phyloP scores from a whole-genome alignment of 768 basidiomycete genomes.

The Xerocomus potaroensis region DNA sequence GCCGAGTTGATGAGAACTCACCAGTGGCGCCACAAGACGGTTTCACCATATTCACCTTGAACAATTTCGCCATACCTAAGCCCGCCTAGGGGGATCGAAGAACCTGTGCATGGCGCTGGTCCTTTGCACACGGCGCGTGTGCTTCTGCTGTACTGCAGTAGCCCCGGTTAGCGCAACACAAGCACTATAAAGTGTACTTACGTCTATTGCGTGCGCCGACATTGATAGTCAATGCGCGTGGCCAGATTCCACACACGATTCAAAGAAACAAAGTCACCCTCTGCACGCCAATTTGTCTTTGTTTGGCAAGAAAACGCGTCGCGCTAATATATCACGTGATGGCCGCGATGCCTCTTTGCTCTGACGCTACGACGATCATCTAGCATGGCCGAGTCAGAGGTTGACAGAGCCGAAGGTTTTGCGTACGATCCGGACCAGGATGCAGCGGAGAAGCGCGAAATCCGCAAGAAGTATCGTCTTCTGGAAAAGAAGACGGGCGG shows the following conservation, averaged over 20 bases:
- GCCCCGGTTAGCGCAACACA: conserved; percentile 5
- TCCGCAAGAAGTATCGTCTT: conserved; percentile 70
- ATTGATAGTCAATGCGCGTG: conserved; percentile 2
- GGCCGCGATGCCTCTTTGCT: conserved; percentile 3
- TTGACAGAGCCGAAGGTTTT: conserved; percentile 26
- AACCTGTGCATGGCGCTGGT: conserved; percentile 52
- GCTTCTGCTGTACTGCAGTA: conserved; percentile 67
- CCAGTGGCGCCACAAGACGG: conserved; percentile 77
- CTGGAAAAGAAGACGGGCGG: conserved; percentile 64
- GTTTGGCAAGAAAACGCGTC: conserved; percentile 22
- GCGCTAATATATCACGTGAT: conserved; percentile 20
- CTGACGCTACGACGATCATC: background rate
- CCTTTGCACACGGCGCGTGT: conserved; percentile 67
- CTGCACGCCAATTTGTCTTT: conserved; percentile 12
- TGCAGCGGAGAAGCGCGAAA: conserved; percentile 69
- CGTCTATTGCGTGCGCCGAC: conserved; percentile 30
- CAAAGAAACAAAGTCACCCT: background rate
- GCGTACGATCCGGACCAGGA: conserved; percentile 84
- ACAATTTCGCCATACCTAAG: conserved; percentile 61
- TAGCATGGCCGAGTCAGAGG: conserved; percentile 19
- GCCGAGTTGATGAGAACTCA: conserved; percentile 29
- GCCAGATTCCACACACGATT: background rate
- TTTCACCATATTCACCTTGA: conserved; percentile 49
- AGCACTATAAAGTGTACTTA: conserved; percentile 9
- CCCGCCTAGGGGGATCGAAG: conserved; percentile 48